These are phyloP conservation scores for Monosporascus cannonballus DNA, from an alignment of 2,329 filamentous ascomycete species.

Conservation along the genomic window DNA sequence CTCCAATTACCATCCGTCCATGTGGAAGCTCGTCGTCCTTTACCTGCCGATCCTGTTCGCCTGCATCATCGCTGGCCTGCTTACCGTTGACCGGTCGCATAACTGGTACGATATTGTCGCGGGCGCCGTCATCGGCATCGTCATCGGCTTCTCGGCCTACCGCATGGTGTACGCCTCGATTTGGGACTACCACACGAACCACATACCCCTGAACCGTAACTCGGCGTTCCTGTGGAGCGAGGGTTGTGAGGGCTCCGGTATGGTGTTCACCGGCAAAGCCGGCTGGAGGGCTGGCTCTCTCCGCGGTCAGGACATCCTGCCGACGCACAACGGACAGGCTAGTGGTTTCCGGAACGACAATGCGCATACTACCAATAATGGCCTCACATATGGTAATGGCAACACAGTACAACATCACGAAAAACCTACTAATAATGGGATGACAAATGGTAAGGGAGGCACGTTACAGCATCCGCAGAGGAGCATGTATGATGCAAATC, in stretches of 20 bases:
- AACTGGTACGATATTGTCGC: constrained; percentile 65
- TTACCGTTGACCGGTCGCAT: constrained; percentile 61
- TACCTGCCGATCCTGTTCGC: constrained; percentile 56
- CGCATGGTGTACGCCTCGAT: constrained; percentile 61
- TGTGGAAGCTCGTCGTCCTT: constrained; percentile 59
- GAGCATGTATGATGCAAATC: neutral
- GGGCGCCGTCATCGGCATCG: constrained; percentile 56
- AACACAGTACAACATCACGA: no score
- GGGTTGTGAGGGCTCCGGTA: constrained; percentile 12
- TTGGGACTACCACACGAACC: constrained; percentile 64
- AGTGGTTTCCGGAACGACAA: neutral
- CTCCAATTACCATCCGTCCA: constrained; percentile 57
- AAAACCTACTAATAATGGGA: no score
- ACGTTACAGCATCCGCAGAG: no score
- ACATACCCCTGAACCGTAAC: constrained; percentile 52
- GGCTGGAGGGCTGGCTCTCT: constrained; percentile 14
- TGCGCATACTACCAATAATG: neutral
- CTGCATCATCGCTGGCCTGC: constrained; percentile 50
- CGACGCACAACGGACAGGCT: neutral
- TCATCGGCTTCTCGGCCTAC: constrained; percentile 58
- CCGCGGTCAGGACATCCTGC: neutral
- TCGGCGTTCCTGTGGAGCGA: constrained; percentile 25
- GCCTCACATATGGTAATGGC: no score
- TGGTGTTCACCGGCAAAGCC: constrained; percentile 20
- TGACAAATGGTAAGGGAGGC: no score